Evolutionary conservation across 352 stramenopile genomes (phyloP), one percentile per base, ranked within the genome.

Genomic region (Aphanomyces euteiches): DNA sequence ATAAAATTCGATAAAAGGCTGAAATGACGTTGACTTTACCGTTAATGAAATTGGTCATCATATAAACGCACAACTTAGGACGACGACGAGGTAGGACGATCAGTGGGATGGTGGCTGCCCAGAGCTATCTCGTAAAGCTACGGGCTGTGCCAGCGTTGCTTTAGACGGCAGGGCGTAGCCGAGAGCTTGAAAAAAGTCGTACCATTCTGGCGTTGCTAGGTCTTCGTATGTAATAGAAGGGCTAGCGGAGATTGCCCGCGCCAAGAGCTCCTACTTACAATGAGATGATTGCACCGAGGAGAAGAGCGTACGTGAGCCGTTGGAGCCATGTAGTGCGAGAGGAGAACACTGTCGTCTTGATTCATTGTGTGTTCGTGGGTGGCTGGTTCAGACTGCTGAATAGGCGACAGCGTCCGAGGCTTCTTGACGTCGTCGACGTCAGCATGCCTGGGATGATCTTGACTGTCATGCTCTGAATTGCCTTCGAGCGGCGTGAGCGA

Each of bases 301-400:
- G 43, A 2, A 12, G 17, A n/a, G 17, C 43, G 43, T 58, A 58
- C 50, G 21, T 58, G 17, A 12, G 50, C 50, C 17, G 50, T 58
- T 17, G 50, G 50, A 7, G 50, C 50, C 50, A 58, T 36, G 50
- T 58, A 58, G 17, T 58, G 50, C 7, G 50, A 58, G 17, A 58
- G 21, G 7, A 58, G 17, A 50, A n/a, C 43, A 50, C 17, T 50
- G 43, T 50, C 43, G 17, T 50, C 43, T 12, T 50, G 10, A n/a
- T 50, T 50, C 10, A n/a, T n/a, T n/a, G 43, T 50, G 43, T 50
- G 10, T 50, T 50, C 10, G 43, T n/a, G 17, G 1, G 43, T n/a
- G 17, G 43, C 43, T 1, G 43, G 28, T 28, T 28, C 28, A 28
- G 28, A 28, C 28, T 28, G 28, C 28, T 28, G 28, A 28, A 28